These are phyloP conservation scores for Camelina neglecta DNA, from an alignment of 345 rosid species.

Conservation along the genomic window DNA sequence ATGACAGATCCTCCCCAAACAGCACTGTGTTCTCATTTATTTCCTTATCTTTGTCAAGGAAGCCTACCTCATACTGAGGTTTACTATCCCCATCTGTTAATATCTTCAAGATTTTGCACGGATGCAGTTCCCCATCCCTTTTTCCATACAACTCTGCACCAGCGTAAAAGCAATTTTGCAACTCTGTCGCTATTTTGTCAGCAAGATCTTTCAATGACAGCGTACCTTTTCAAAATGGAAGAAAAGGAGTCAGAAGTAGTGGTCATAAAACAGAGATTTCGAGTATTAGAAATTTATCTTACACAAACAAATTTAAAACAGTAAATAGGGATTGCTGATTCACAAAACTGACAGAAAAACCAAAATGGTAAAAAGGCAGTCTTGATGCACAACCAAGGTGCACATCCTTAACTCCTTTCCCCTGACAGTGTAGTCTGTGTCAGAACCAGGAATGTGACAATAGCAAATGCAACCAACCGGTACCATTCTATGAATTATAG, in stretches of 20 bases:
- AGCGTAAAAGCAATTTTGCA: constrained; percentile 58
- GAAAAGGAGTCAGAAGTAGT: constrained; percentile 16
- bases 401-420: not conserved
- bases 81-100: constrained; percentile 49
- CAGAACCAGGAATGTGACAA: not conserved
- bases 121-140: constrained; percentile 56
- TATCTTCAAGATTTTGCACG: constrained; percentile 69
- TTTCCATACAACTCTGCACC: constrained; percentile 76
- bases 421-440: constrained; percentile 4
- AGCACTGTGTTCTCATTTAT: constrained; percentile 54
- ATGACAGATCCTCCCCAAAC: constrained; percentile 61
- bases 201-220: constrained; percentile 90
- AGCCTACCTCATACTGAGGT: constrained; percentile 64
- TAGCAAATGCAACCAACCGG: constrained; percentile 7
- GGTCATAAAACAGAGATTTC: constrained; percentile 4
- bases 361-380: not conserved
- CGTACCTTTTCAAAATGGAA: constrained; percentile 61
- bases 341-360: constrained; percentile 6
- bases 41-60: constrained; percentile 70
- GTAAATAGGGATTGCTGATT: constrained; percentile 9
- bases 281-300: not conserved
- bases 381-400: not conserved
- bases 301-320: constrained; percentile 3
- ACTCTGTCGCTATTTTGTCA: constrained; percentile 60
- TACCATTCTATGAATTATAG: constrained; percentile 1